Evolutionary conservation across 75 land plant genomes (phyloP).

Genomic region (Ceratopteris richardii): DNA sequence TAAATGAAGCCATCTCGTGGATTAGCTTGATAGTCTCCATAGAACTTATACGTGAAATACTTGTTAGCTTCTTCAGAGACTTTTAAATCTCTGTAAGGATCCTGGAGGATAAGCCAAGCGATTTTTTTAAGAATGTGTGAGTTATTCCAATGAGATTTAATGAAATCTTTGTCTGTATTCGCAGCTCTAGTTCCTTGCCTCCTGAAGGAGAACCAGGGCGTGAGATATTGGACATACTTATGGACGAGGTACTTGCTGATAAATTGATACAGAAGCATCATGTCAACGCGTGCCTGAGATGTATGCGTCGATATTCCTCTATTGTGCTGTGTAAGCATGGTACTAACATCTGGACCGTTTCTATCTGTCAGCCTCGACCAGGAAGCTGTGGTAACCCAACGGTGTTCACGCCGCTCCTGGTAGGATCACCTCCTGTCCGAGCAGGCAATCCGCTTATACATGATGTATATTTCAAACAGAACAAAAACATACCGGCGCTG

Average conservation of each 20-base stretch:
- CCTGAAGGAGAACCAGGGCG: constrained; percentile 12
- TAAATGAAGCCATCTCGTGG: too few species aligned
- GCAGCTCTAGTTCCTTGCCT: constrained; percentile 4
- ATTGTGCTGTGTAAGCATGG: background rate
- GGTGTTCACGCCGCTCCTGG: background rate
- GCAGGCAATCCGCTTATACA: constrained; percentile 19
- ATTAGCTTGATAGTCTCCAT: too few species aligned
- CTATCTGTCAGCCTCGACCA: background rate
- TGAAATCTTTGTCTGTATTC: too few species aligned
- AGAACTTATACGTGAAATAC: too few species aligned
- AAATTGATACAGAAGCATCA: too few species aligned
- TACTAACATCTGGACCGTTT: background rate
- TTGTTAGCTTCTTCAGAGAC: too few species aligned
- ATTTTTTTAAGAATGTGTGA: too few species aligned
- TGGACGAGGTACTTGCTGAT: constrained; percentile 10
- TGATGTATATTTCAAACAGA: constrained; percentile 11
- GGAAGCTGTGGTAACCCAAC: background rate
- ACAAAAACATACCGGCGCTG: background rate
- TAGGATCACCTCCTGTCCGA: constrained; percentile 13
- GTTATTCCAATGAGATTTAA: too few species aligned
- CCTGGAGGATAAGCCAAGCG: too few species aligned
- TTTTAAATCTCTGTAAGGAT: too few species aligned
- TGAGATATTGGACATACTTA: constrained; percentile 18
- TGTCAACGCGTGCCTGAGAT: too few species aligned
- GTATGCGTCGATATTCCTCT: too few species aligned